These are phyloP conservation scores for Bruguiera gymnorhiza DNA, from an alignment of 345 rosid genomes.

Conservation along the genomic window DNA sequence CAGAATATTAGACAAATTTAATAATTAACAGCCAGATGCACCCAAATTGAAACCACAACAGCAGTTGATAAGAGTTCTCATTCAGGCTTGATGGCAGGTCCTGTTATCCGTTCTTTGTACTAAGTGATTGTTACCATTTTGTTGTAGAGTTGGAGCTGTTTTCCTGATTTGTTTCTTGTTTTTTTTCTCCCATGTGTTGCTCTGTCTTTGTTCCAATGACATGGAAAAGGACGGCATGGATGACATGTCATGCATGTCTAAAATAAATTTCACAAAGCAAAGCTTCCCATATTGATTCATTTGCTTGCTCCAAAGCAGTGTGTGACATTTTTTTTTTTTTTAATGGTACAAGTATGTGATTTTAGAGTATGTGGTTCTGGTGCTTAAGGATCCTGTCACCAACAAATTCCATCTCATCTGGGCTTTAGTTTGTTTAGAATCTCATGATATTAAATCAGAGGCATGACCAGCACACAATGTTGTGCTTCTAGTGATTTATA, in stretches of 20 bases:
- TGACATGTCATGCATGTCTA: no score
- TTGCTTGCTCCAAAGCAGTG: background rate
- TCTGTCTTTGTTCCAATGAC: no score
- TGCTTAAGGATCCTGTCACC: constrained; percentile 79
- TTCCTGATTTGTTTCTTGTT: no score
- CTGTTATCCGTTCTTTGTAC: no score
- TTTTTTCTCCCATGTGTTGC: no score
- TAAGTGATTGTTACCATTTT: no score
- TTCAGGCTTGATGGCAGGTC: constrained; percentile 21
- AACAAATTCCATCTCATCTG: constrained; percentile 81
- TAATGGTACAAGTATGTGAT: no score
- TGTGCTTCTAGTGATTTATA: constrained; percentile 1
- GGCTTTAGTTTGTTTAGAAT: constrained; percentile 86
- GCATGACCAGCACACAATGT: constrained; percentile 23
- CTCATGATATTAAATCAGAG: constrained; percentile 77
- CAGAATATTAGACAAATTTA: constrained; percentile 16
- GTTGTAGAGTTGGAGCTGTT: no score
- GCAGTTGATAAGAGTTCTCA: constrained; percentile 27
- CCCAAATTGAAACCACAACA: constrained; percentile 24
- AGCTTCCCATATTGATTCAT: background rate
- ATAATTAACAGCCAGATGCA: constrained; percentile 20
- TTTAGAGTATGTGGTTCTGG: constrained; percentile 6
- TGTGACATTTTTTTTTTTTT: no score
- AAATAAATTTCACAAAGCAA: no score
- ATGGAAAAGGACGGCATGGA: no score